Evolutionary conservation across 176 grass and related monocot species (phyloP), one percentile per base, ranked within the genome.

Genomic region (Lolium rigidum): DNA sequence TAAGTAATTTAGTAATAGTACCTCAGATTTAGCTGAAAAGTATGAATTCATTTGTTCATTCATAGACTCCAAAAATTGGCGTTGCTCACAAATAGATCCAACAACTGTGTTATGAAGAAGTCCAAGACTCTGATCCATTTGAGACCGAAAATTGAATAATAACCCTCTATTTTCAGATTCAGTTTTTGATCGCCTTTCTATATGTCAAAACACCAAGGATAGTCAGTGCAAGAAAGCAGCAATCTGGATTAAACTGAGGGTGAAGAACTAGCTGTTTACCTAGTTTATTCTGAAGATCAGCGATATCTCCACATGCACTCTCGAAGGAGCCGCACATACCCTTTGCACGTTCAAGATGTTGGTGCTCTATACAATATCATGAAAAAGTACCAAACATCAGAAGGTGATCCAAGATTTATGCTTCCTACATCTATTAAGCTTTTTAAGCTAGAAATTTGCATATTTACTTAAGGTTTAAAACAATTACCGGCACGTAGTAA

Each of bases 261-360:
- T 21, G 57, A 15, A 21, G 66, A 18, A 52, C 1, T 52, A 39
- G 35, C 21, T 88, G n/a, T 84, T 80, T 85, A 90, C 95, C 90
- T 80, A 93, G 70, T 89, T 94, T 97, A 63, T 81, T 85, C 37
- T 87, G 56, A 61, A 97, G 88, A 59, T 56, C 54, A 38, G 82
- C 78, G 10, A 88, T 90, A 85, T 94, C 92, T 76, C 60, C 86
- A 9, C 88, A 88, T 86, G 90, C 89, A 87, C 58, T 91, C 82
- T 94, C 95, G 41, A 97, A 59, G 49, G 69, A 85, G 17, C 35
- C 68, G 6, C 68, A 79, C 38, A 93, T 78, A 77, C 86, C 81
- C 84, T 94, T 97, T 83, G 95, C 90, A 86, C 47, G 79, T 82
- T 91, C 88, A 47, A 94, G 21, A 86, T 94, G 84, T 66, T 26